Base-by-base conservation (phyloP, 169 alveolate species). In the Plasmodium gallinaceum region DNA sequence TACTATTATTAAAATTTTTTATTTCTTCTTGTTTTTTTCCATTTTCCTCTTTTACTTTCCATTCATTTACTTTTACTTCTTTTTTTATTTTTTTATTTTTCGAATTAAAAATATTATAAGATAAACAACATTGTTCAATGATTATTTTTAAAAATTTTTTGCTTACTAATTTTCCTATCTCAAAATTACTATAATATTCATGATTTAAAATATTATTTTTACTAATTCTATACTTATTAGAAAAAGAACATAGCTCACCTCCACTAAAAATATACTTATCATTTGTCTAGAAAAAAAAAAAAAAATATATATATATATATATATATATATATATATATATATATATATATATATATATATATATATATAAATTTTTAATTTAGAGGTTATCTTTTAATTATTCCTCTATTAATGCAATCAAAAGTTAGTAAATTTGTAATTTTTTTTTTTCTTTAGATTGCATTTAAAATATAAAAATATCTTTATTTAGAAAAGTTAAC, bases 191-290 rank as follows among this genome's bases (percentile, higher is more conserved):
- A 46, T 78, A 78, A n/a, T 78, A 43, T 69, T 78, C 89, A 39
- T 78, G 89, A 57, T 65, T 78, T 64, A 78, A 51, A 5, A 64
- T 39, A 18, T 66, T 78, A 20, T 65, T 24, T 10, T 64, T 78
- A 1, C 70, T 70, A 8, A 78, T 78, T 51, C 89, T 7, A 9
- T 78, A 78, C 51, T 65, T 78, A 12, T 70, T 78, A 7, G 89
- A 78, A 65, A 78, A 78, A 37, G 89, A 24, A 12, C 89, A 78
- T 7, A 78, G 69, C 26, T 78, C 89, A 18, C 89, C 89, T 18
- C 70, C 89, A 24, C 89, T 78, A 62, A 78, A 78, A 20, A 78
- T 78, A 8, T 37, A 78, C 18, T 78, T 78, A 45, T 78, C 89
- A 12, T 78, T 78, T 14, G 89, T 78, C 89, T 78, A 24, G 8